These are phyloP conservation scores for Byssoonygena ceratinophila DNA, from an alignment of 2,329 filamentous ascomycete genomes.

Conservation along the genomic window DNA sequence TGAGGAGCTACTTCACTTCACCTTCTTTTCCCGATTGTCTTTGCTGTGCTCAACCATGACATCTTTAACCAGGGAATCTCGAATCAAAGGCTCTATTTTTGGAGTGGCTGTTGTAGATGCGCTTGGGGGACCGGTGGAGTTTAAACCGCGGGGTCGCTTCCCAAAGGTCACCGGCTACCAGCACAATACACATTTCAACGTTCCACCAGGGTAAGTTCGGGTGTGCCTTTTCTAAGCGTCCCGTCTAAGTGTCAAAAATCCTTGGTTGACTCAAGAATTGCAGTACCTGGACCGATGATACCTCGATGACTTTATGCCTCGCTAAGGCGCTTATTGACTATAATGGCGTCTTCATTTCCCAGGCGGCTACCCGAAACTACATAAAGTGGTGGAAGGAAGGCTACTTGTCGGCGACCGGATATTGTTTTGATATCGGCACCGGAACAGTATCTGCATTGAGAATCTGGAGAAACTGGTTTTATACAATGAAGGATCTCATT, in stretches of 20 bases:
- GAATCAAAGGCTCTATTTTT: conserved; percentile 29
- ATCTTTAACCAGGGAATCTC: conserved; percentile 12
- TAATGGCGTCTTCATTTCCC: conserved; percentile 24
- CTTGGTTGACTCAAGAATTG: neutral
- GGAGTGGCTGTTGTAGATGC: conserved; percentile 36
- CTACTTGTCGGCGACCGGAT: conserved; percentile 28
- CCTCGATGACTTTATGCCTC: conserved; percentile 37
- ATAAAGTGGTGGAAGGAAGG: conserved; percentile 30
- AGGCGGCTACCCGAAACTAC: conserved; percentile 28
- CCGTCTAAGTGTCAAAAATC: too few species aligned
- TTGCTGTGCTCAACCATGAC: neutral
- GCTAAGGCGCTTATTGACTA: conserved; percentile 31
- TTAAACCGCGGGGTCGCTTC: conserved; percentile 29
- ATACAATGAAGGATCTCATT: neutral
- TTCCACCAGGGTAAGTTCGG: conserved; percentile 28
- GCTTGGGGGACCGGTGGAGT: conserved; percentile 36
- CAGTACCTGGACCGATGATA: conserved; percentile 36
- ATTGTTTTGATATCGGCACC: conserved; percentile 34
- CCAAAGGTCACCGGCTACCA: conserved; percentile 26
- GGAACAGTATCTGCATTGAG: conserved; percentile 26
- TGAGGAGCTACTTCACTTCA: too few species aligned
- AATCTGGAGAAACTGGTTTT: conserved; percentile 25
- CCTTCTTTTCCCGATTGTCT: neutral
- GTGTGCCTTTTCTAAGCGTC: too few species aligned
- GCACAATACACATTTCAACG: conserved; percentile 26